These are phyloP conservation scores for Penicillium mononematosum DNA, from an alignment of 495 filamentous ascomycete species.

Conservation along the genomic window DNA sequence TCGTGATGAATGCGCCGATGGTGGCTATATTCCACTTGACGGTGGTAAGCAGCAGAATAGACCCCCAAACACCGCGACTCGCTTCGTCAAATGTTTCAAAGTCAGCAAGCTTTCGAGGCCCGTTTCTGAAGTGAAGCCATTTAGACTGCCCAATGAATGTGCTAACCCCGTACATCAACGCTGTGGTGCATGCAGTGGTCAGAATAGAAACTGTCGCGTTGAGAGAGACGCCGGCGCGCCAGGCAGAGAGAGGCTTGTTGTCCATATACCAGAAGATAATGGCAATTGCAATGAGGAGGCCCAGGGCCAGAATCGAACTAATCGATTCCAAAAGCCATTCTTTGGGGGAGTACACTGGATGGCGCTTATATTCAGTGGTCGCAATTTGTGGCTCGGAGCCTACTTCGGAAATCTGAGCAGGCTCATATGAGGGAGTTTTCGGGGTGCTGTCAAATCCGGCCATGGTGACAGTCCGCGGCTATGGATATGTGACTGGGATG, in stretches of 20 bases:
- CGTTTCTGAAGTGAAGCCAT: constrained; percentile 37
- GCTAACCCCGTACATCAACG: constrained; percentile 23
- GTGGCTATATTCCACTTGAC: constrained; percentile 25
- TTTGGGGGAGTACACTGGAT: constrained; percentile 19
- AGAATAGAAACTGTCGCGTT: constrained; percentile 23
- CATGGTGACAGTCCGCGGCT: constrained; percentile 13
- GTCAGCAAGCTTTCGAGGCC: constrained; percentile 27
- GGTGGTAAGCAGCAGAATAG: constrained; percentile 24
- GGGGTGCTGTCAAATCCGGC: constrained; percentile 7
- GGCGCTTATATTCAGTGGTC: constrained; percentile 20
- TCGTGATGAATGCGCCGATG: constrained; percentile 31
- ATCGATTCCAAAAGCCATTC: constrained; percentile 23
- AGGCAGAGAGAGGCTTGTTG: constrained; percentile 20
- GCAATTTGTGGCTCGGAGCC: constrained; percentile 11
- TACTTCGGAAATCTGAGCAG: constrained; percentile 10
- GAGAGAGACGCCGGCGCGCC: constrained; percentile 16
- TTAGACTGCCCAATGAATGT: constrained; percentile 34
- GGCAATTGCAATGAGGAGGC: constrained; percentile 15
- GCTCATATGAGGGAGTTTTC: constrained; percentile 12
- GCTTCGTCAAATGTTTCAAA: constrained; percentile 43
- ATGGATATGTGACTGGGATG: background rate
- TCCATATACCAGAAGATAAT: constrained; percentile 24
- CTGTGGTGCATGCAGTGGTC: constrained; percentile 18
- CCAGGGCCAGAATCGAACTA: constrained; percentile 17
- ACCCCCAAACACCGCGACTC: constrained; percentile 41